phyloP scores from a whole-genome alignment of 2,329 filamentous ascomycete genomes.

The Westerdykella sp. region DNA sequence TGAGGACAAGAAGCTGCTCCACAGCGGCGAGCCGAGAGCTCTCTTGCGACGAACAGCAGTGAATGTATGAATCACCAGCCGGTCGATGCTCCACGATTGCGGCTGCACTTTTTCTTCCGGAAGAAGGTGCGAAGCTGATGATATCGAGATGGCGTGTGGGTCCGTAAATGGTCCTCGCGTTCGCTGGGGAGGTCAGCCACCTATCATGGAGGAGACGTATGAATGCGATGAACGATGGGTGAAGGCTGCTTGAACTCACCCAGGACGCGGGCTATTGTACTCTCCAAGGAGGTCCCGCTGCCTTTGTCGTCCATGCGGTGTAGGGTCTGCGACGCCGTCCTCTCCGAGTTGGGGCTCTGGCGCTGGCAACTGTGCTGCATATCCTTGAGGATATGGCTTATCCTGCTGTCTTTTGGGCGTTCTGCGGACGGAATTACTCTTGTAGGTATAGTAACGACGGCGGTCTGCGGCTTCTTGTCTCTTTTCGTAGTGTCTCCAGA shows the following conservation, averaged over 20 bases:
- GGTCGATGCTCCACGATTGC: slow-evolving; percentile 35
- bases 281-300: slow-evolving; percentile 30
- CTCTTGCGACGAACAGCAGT: slow-evolving; percentile 31
- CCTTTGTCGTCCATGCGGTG: slow-evolving; percentile 32
- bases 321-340: slow-evolving; percentile 26
- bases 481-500: too few relatives aligned
- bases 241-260: slow-evolving; percentile 10
- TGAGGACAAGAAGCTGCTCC: slow-evolving; percentile 33
- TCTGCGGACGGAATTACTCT: too few relatives aligned
- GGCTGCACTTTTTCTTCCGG: slow-evolving; percentile 29
- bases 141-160: slow-evolving; percentile 31
- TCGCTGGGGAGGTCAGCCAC: slow-evolving; percentile 14
- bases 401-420: slow-evolving; percentile 5
- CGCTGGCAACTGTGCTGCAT: slow-evolving; percentile 29
- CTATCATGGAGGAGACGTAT: too few relatives aligned
- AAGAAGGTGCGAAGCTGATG: slow-evolving; percentile 31
- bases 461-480: too few relatives aligned
- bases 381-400: slow-evolving; percentile 32
- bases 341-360: slow-evolving; percentile 24
- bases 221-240: background rate
- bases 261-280: slow-evolving; percentile 27
- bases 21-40: slow-evolving; percentile 24
- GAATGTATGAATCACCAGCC: slow-evolving; percentile 29
- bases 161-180: slow-evolving; percentile 33
- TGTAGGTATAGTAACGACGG: too few relatives aligned